phyloP scores from a whole-genome alignment of 2,329 filamentous ascomycete species.

The Aspergillus melleus region DNA sequence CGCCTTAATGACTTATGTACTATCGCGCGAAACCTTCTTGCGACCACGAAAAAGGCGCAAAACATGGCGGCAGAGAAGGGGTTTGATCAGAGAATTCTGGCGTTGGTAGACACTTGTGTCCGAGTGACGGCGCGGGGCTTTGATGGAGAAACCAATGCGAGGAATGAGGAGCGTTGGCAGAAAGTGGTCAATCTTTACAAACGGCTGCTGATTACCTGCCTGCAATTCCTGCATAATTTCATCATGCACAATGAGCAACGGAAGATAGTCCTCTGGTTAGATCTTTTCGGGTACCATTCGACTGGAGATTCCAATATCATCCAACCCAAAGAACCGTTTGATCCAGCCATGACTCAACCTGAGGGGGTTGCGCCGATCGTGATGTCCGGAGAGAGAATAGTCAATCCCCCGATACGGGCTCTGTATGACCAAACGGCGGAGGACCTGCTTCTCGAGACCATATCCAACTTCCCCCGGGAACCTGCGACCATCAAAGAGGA shows the following conservation, averaged over 20 bases:
- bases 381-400: conserved; percentile 43
- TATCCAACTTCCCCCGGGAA: conserved; percentile 45
- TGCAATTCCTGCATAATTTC: conserved; percentile 68
- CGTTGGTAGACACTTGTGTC: conserved; percentile 64
- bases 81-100: conserved; percentile 62
- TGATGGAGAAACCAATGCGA: conserved; percentile 62
- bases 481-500: conserved; percentile 48
- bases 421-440: conserved; percentile 47
- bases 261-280: conserved; percentile 65
- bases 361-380: conserved; percentile 45
- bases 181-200: conserved; percentile 66
- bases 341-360: conserved; percentile 33
- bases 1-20: conserved; percentile 62
- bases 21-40: conserved; percentile 63
- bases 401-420: conserved; percentile 43
- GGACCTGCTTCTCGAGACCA: conserved; percentile 44
- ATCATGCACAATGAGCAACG: conserved; percentile 65
- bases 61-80: conserved; percentile 61
- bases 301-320: conserved; percentile 48
- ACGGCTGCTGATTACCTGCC: conserved; percentile 63
- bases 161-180: conserved; percentile 66
- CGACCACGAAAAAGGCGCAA: conserved; percentile 61
- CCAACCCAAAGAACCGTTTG: conserved; percentile 43
- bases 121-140: conserved; percentile 64
- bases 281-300: conserved; percentile 61